These are phyloP conservation scores for Aureobasidium uvarum DNA, from an alignment of 2,329 filamentous ascomycete genomes.

Conservation along the genomic window DNA sequence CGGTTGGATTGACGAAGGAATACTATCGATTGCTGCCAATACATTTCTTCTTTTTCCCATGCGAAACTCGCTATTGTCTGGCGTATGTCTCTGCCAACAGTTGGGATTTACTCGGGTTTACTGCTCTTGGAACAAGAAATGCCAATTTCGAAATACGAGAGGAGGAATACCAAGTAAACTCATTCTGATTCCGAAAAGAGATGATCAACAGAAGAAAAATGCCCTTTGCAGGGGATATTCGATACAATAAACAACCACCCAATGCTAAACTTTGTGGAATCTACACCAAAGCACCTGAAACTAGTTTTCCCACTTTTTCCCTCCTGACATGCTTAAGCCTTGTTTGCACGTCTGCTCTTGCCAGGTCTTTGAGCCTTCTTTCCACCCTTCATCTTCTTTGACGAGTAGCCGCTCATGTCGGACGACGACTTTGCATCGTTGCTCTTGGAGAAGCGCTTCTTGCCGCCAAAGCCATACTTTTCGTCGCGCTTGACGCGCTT, in stretches of 20 bases:
- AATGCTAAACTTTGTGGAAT: constrained; percentile 4
- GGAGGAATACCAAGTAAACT: not conserved
- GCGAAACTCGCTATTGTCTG: too few relatives aligned
- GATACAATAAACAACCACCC: constrained; percentile 10
- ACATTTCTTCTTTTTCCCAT: not conserved
- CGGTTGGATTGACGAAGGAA: not conserved
- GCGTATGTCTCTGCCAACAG: not conserved
- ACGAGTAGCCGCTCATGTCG: constrained; percentile 77
- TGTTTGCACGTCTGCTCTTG: constrained; percentile 43
- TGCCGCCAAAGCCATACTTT: constrained; percentile 94
- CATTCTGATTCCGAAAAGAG: too few relatives aligned
- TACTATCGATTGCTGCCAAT: not conserved
- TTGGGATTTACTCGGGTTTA: not conserved
- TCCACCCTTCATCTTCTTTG: constrained; percentile 76
- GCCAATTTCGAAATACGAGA: not conserved
- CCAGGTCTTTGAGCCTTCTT: constrained; percentile 35
- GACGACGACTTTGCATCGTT: constrained; percentile 80
- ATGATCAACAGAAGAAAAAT: not conserved
- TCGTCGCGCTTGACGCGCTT: constrained; percentile 94
- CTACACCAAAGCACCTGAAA: not conserved
- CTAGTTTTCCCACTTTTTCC: not conserved
- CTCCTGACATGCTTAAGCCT: not conserved
- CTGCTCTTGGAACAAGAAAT: not conserved
- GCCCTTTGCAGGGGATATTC: not conserved
- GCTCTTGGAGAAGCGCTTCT: constrained; percentile 89